Base-by-base conservation (phyloP, 345 rosid species). In the Aquilaria yunnanensis region DNA sequence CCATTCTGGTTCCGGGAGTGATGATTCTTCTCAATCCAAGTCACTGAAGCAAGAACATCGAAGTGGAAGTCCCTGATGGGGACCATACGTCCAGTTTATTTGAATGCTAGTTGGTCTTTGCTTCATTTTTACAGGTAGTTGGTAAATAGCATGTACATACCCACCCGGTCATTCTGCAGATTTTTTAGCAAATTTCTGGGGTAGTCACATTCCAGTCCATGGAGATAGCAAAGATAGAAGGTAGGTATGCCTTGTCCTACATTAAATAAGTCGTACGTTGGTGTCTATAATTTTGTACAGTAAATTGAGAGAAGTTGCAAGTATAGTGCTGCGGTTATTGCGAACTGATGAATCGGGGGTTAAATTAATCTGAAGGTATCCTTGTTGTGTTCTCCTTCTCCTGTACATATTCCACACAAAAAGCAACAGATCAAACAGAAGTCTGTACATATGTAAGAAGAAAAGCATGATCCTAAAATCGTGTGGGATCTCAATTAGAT, bases 151-250 rank as follows among this genome's bases (percentile, higher is more conserved):
- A 31, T 75, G 72, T n/a, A 72, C 71, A 75, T 62, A 67, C 69
- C 53, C 47, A 53, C 88, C n/a, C 88, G 54, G 71, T 72, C 45
- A 65, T 74, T 72, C 32, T 76, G 86, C 86, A 68, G 6, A 37
- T 37, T 81, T 83, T 86, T 80, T 74, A 74, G 87, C 87, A 76
- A 74, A 78, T 71, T 72, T 77, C 67, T 65, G n/a, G 78, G 93
- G 83, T 69, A 63, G 65, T 65, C 61, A 66, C 56, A 32, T 56
- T 54, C 43, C 47, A 51, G 4, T 37, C 43, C 43, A 37, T 37
- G 43, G 43, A 37, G 2, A 37, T 37, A 37, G 43, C 4, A 37
- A 37, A 8, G 0, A 4, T 1, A 37, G 43, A 53, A n/a, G n/a
- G n/a, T 48, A 59, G 79, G 72, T 66, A 59, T 72, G 54, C 55